Base-by-base conservation (phyloP, 768 basidiomycete species). In the Amyloporia xantha region DNA sequence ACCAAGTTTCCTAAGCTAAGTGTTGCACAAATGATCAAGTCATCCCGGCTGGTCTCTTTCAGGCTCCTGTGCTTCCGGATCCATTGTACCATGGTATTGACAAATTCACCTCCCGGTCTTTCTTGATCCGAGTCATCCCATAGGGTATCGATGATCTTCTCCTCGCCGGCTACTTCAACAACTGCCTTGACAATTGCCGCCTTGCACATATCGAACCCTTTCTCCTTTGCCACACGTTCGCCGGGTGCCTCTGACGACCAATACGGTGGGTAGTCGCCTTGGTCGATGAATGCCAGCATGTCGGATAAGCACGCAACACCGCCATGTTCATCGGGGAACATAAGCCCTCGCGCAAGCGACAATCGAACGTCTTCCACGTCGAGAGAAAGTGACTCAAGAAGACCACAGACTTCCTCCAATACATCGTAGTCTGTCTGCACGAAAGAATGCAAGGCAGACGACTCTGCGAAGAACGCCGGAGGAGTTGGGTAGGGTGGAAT, bases 81-180 rank as follows among this genome's bases (percentile, higher is more conserved):
- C 89, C 91, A 91, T 30, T 69, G 65, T 41, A 86, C 79, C 81
- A 94, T 82, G 58, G 73, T 77, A 52, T 68, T 73, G 21, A 94
- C 78, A 57, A 92, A 79, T 62, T 71, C 71, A 6, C 86, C 86
- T n/a, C 84, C 84, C 4, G 83, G 81, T 36, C 71, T 63, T 15
- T 64, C 68, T 25, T 70, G 64, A 42, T 80, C 76, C 17, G 72
- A 76, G 38, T 78, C 75, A 54, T 84, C 81, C 82, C 87, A 91
- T n/a, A 91, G 68, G 6, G 83, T 77, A 43, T 89, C 82, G 52
- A 77, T 77, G 54, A 88, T 91, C 54, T 75, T 78, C 53, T 86
- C 85, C 61, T 91, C 86, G 33, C 89, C 90, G 7, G 88, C 80
- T 35, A 87, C 80, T 59, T 91, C 91, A 24, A 94, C 89, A 13